A percentile compares a stretch with the other conserved stretches of the same genome.
phyloP scores from a whole-genome alignment of 129 eudicot genomes.

The Logfia minima region DNA sequence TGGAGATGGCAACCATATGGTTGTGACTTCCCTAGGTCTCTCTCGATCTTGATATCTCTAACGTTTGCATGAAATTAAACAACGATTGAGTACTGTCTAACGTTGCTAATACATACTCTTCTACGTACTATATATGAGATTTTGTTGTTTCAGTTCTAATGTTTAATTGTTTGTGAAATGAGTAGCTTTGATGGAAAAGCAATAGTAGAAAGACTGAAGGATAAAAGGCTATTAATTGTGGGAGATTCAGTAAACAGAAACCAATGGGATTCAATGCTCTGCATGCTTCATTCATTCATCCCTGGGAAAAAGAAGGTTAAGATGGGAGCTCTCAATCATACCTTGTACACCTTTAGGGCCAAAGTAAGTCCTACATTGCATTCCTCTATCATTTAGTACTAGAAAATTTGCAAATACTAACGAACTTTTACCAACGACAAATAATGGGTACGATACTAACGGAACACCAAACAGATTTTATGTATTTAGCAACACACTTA shows the following conservation, averaged over 20 bases:
- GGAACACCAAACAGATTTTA: too few species aligned
- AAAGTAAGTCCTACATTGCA: conserved; percentile 33
- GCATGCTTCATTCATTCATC: conserved; percentile 51
- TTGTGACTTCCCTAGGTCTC: conserved; percentile 41
- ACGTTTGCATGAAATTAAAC: background rate
- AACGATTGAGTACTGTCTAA: background rate
- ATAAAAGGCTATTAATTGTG: conserved; percentile 62
- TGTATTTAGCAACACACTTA: too few species aligned
- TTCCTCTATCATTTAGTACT: background rate
- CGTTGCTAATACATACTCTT: background rate
- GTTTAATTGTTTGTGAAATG: conserved; percentile 11
- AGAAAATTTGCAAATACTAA: too few species aligned
- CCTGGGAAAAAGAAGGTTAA: conserved; percentile 36
- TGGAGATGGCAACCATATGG: conserved; percentile 53
- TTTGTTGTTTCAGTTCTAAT: background rate
- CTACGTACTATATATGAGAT: background rate
- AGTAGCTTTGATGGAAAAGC: conserved; percentile 61
- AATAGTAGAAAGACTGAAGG: conserved; percentile 57
- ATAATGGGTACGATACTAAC: too few species aligned
- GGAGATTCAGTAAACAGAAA: conserved; percentile 77
- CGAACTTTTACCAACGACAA: too few species aligned
- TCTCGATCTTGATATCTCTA: background rate
- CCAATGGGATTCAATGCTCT: conserved; percentile 84
- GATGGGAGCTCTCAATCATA: conserved; percentile 33
- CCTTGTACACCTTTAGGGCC: conserved; percentile 52